Percentiles rank a stretch among this genome's conserved stretches.
phyloP scores from a whole-genome alignment of 2,329 filamentous ascomycete species.

The Tolypocladium ovalisporum region DNA sequence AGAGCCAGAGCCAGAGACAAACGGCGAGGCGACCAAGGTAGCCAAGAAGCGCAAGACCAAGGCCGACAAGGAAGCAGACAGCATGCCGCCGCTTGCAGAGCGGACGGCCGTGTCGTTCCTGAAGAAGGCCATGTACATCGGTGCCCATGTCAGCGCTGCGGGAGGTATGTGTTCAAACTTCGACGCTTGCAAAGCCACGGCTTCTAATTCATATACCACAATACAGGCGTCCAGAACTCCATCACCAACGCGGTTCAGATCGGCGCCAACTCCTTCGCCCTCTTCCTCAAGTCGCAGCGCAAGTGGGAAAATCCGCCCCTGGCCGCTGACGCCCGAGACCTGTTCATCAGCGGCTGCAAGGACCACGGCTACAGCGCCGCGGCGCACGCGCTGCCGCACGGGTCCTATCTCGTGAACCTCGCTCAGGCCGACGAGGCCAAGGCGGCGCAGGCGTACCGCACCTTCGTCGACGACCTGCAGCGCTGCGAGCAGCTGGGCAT shows the following conservation, averaged over 20 bases:
- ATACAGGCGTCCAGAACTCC: conserved; percentile 74
- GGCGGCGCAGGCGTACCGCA: conserved; percentile 72
- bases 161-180: conserved; percentile 48
- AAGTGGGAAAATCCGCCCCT: conserved; percentile 86
- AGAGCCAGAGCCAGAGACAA: conserved; percentile 6
- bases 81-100: conserved; percentile 53
- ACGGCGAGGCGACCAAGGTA: conserved; percentile 11
- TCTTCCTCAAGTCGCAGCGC: conserved; percentile 92
- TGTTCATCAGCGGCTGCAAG: conserved; percentile 60
- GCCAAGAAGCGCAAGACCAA: conserved; percentile 35
- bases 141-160: conserved; percentile 83
- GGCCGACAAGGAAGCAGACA: conserved; percentile 25
- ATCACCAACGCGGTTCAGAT: conserved; percentile 69
- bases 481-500: conserved; percentile 84
- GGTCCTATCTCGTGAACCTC: conserved; percentile 92
- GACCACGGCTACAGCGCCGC: conserved; percentile 60
- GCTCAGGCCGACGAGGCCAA: conserved; percentile 73
- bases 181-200: neutral
- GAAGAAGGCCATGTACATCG: conserved; percentile 66
- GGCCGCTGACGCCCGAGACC: conserved; percentile 50
- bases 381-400: conserved; percentile 76
- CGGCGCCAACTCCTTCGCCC: conserved; percentile 83
- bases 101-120: conserved; percentile 55
- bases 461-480: conserved; percentile 78
- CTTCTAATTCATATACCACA: neutral